A percentile compares a stretch with the other conserved stretches of the same genome.
Conservation (phyloP, 2,329 filamentous ascomycete species). For the Xylariaceae sp. region DNA sequence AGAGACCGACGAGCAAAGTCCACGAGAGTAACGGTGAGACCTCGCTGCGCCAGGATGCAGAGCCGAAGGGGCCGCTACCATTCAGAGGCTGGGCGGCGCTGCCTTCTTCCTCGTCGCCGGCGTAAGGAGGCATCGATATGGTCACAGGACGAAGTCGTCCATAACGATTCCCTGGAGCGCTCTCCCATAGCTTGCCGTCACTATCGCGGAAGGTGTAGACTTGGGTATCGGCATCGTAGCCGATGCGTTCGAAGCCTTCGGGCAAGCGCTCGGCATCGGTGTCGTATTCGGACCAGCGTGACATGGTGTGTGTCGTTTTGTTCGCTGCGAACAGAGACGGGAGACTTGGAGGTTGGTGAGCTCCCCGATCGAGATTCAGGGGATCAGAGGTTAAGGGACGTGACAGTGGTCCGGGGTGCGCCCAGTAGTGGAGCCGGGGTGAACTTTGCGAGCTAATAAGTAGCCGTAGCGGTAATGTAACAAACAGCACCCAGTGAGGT, state of each 20-base stretch:
- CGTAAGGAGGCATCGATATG: constrained; percentile 18
- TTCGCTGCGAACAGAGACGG: too few species aligned
- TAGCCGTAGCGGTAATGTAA: too few species aligned
- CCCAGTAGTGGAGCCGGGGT: too few species aligned
- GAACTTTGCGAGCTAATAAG: too few species aligned
- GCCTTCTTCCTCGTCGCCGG: constrained; percentile 19
- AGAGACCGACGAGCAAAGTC: constrained; percentile 51
- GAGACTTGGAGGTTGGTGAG: too few species aligned
- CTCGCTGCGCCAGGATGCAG: constrained; percentile 48
- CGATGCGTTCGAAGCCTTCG: constrained; percentile 46
- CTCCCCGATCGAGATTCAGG: too few species aligned
- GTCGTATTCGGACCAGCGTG: constrained; percentile 35
- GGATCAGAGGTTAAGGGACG: too few species aligned
- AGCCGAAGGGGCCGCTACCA: constrained; percentile 3
- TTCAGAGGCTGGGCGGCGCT: constrained; percentile 22
- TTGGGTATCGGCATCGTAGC: constrained; percentile 50
- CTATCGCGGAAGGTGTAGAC: constrained; percentile 45
- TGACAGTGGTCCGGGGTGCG: too few species aligned
- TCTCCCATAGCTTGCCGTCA: constrained; percentile 44
- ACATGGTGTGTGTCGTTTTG: too few species aligned
- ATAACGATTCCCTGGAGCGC: constrained; percentile 44
- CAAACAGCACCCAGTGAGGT: too few species aligned
- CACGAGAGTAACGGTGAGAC: constrained; percentile 58
- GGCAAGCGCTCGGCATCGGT: constrained; percentile 47
- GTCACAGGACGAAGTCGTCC: constrained; percentile 37